A percentile compares a stretch with the other conserved stretches of the same genome.
Conservation (phyloP, 192 early-diverging fungal genomes). For the Coemansia sp. region DNA sequence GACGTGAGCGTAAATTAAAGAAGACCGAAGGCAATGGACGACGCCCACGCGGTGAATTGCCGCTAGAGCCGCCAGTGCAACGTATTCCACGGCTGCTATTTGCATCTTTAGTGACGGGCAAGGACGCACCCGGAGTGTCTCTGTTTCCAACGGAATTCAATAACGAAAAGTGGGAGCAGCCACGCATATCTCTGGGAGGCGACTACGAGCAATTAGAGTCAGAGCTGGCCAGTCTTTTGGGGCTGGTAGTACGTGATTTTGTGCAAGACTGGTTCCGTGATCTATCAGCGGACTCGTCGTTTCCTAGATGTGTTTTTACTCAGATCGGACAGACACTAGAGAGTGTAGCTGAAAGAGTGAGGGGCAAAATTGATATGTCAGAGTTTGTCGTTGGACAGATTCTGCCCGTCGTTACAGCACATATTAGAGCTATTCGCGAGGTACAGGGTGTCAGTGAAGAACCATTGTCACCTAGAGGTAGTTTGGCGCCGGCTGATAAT, state of each 20-base stretch:
- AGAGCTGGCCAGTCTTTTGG: slow-evolving; percentile 10
- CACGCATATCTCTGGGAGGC: background rate
- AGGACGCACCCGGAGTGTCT: background rate
- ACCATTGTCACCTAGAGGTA: background rate
- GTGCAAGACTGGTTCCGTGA: slow-evolving; percentile 51
- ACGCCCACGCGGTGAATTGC: background rate
- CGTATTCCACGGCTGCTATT: slow-evolving; percentile 34
- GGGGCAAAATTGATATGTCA: slow-evolving; percentile 56
- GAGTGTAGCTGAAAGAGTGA: slow-evolving; percentile 25
- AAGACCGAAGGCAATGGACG: background rate
- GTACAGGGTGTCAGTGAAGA: slow-evolving; percentile 34
- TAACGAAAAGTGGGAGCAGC: background rate
- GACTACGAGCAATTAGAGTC: slow-evolving; percentile 1
- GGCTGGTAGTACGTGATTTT: slow-evolving; percentile 51
- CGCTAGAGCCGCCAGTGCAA: slow-evolving; percentile 27
- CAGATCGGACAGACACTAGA: slow-evolving; percentile 35
- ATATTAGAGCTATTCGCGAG: slow-evolving; percentile 59
- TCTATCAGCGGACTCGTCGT: slow-evolving; percentile 42
- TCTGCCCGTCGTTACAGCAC: slow-evolving; percentile 70
- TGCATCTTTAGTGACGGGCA: background rate
- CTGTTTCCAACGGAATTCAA: slow-evolving; percentile 21
- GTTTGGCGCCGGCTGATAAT: slow-evolving; percentile 52
- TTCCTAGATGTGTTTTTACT: slow-evolving; percentile 33
- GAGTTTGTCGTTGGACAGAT: slow-evolving; percentile 61
- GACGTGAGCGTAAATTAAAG: slow-evolving; percentile 11